These are phyloP conservation scores for Magnaporthiopsis incrustans DNA, from an alignment of 2,329 filamentous ascomycete species.

Conservation along the genomic window DNA sequence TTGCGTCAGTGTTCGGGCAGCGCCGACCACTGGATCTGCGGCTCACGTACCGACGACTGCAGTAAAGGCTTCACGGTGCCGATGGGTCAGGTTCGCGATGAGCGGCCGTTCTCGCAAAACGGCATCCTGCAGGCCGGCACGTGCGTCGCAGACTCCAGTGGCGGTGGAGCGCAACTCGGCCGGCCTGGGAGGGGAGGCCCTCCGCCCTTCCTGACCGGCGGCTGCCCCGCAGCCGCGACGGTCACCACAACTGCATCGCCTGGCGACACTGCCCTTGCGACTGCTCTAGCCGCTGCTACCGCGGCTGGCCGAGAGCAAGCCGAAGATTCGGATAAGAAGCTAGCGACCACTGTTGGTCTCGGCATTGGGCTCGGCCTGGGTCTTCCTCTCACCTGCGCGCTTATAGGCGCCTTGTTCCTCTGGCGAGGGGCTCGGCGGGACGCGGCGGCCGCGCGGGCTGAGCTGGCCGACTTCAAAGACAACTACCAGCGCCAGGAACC, in stretches of 20 bases:
- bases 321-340: not conserved
- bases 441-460: not conserved
- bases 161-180: not conserved
- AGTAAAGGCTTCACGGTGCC: not conserved
- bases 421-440: not conserved
- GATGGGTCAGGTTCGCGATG: not conserved
- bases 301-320: not conserved
- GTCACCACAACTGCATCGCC: not conserved
- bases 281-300: not conserved
- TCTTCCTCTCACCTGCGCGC: not conserved
- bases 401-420: not conserved
- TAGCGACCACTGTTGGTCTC: not conserved
- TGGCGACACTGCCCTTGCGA: not conserved
- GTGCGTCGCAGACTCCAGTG: not conserved
- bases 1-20: constrained; percentile 1
- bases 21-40: not conserved
- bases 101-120: constrained; percentile 2
- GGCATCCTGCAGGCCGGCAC: constrained; percentile 1
- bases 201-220: not conserved
- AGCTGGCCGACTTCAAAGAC: not conserved
- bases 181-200: not conserved
- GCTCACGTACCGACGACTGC: not conserved
- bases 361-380: not conserved
- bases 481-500: not conserved
- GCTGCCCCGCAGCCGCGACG: not conserved